Base-by-base conservation (phyloP, 179 eudicot genomes). In the Corrigiola litoralis region DNA sequence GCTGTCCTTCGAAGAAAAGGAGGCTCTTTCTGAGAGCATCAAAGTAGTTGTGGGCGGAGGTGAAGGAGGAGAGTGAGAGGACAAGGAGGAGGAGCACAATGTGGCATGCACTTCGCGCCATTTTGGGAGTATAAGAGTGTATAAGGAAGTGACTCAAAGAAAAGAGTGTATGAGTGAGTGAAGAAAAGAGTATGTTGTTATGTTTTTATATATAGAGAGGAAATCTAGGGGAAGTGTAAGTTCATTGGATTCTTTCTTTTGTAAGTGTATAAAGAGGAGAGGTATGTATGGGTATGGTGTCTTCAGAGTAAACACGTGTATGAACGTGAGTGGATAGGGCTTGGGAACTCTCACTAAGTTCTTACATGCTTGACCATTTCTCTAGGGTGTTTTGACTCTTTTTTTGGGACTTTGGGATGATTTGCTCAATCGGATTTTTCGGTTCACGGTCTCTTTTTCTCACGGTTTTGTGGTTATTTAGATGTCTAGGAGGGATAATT, bases 1-100 rank as follows among this genome's bases (percentile, higher is more conserved):
- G 85, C 51, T 90, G 99, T 54, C 99, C 99, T 66, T 94, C 99
- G 61, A 94, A 94, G 85, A 94, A 94, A 27, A 94, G 84, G 3
- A 94, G 86, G 74, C 95, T 81, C 58, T 94, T 94, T 2, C 75
- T 62, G 36, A 94, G 83, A 12, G 99, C 99, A 36, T 90, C 96
- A 32, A 24, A 31, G 75, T 94, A 94, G 72, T 90, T 75, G 28
- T 87, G 96, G 45, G 75, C 69, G 48, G 37, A 32, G 48, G 58
- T 41, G 45, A 63, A 23, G 49, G 31, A 37, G 38, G 50, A 29
- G 36, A 61, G 64, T 56, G 59, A 6, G 50, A 75, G 65, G 31
- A 76, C 12, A 47, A 81, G n/a, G 64, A 81, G 42, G 66, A 77
- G 58, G 14, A 42, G 2, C 58, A 69, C 14, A 50, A 1, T 23